These are phyloP conservation scores for Mycena sanguinolenta DNA, from an alignment of 768 basidiomycete genomes.

Conservation along the genomic window DNA sequence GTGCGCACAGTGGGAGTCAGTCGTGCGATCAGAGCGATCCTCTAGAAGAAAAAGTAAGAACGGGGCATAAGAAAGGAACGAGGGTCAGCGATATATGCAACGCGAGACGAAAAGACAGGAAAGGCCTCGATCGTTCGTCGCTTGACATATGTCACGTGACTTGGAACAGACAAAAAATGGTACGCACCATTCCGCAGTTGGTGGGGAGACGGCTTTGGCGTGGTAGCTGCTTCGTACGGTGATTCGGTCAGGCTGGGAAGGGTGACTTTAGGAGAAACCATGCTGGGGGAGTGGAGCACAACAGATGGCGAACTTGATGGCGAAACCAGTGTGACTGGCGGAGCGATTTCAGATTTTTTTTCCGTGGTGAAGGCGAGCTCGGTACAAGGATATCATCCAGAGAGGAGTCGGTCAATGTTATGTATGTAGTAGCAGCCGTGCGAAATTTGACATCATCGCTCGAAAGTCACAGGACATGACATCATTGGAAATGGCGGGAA, in stretches of 20 bases:
- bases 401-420: too few species aligned
- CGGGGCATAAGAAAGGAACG: slow-evolving; percentile 28
- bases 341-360: too few species aligned
- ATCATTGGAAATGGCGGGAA: too few species aligned
- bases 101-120: background rate
- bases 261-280: background rate
- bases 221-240: background rate
- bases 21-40: slow-evolving; percentile 16
- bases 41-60: slow-evolving; percentile 26
- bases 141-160: slow-evolving; percentile 18
- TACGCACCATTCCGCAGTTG: background rate
- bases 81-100: slow-evolving; percentile 1
- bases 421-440: too few species aligned
- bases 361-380: too few species aligned
- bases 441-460: too few species aligned
- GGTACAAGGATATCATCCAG: too few species aligned
- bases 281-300: background rate
- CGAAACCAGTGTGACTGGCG: background rate
- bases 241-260: slow-evolving; percentile 16
- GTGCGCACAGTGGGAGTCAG: slow-evolving; percentile 4
- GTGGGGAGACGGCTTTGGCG: slow-evolving; percentile 11
- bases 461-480: too few species aligned
- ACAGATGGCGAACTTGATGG: background rate
- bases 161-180: background rate
- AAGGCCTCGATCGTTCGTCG: slow-evolving; percentile 14